Evolutionary conservation across 495 filamentous ascomycete genomes (phyloP).

Genomic region (Melanomma pulvis-pyrius): DNA sequence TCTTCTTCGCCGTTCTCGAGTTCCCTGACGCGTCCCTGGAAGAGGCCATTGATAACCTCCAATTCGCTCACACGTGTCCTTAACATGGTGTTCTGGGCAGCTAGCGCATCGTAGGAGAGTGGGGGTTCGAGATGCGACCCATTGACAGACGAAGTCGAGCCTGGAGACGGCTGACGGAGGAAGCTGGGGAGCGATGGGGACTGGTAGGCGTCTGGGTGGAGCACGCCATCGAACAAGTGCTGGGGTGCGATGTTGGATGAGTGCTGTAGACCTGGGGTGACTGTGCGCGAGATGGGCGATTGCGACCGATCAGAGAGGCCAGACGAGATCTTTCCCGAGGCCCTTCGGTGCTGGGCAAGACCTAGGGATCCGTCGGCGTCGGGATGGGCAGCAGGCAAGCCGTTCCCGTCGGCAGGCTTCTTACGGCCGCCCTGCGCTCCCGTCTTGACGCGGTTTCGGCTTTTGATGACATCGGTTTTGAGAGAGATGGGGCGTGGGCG

Average conservation of each 20-base stretch:
- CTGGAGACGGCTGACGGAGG: slow-evolving; percentile 67
- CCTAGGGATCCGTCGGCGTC: slow-evolving; percentile 58
- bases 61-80: slow-evolving; percentile 92
- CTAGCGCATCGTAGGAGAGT: slow-evolving; percentile 76
- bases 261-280: slow-evolving; percentile 62
- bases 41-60: slow-evolving; percentile 94
- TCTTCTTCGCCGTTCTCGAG: slow-evolving; percentile 78
- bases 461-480: slow-evolving; percentile 99
- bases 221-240: slow-evolving; percentile 75
- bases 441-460: slow-evolving; percentile 96
- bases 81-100: slow-evolving; percentile 74
- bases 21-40: slow-evolving; percentile 82
- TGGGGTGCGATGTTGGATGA: slow-evolving; percentile 74
- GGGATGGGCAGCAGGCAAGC: slow-evolving; percentile 59
- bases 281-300: slow-evolving; percentile 84
- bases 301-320: slow-evolving; percentile 77
- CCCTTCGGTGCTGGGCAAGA: slow-evolving; percentile 60
- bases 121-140: slow-evolving; percentile 75
- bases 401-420: slow-evolving; percentile 58
- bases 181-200: slow-evolving; percentile 58
- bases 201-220: slow-evolving; percentile 62
- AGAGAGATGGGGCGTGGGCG: slow-evolving; percentile 90
- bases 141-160: slow-evolving; percentile 68
- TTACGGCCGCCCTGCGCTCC: slow-evolving; percentile 82
- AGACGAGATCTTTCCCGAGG: slow-evolving; percentile 71